phyloP scores from a whole-genome alignment of 371 early-diverging fungal species.

The Mortierella sp. region DNA sequence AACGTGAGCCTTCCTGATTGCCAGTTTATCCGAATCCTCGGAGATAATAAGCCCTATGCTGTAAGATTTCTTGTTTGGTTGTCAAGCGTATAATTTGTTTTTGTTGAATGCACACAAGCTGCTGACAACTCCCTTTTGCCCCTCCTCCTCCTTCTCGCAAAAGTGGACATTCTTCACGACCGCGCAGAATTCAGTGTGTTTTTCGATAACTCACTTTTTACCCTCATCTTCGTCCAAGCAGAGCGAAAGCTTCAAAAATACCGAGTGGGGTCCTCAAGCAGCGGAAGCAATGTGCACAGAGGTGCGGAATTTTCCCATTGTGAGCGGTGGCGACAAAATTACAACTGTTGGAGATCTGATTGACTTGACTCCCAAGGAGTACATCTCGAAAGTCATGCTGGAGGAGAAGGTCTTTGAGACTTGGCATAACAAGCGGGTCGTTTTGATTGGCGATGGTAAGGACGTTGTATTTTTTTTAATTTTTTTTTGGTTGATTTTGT shows the following conservation, averaged over 20 bases:
- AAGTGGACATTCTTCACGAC: slow-evolving; percentile 49
- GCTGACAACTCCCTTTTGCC: too few relatives aligned
- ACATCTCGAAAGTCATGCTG: slow-evolving; percentile 49
- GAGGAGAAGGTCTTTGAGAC: slow-evolving; percentile 46
- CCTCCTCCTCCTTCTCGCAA: background rate
- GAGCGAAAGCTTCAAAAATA: slow-evolving; percentile 27
- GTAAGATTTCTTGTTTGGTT: slow-evolving; percentile 22
- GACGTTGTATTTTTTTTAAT: too few relatives aligned
- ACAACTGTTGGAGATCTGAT: slow-evolving; percentile 34
- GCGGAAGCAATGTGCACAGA: slow-evolving; percentile 36
- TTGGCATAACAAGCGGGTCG: slow-evolving; percentile 30
- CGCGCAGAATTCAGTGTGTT: slow-evolving; percentile 29
- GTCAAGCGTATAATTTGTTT: too few relatives aligned
- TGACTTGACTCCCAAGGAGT: slow-evolving; percentile 31
- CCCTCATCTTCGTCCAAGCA: slow-evolving; percentile 23
- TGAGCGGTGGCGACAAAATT: background rate
- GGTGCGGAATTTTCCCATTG: slow-evolving; percentile 33
- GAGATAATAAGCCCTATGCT: slow-evolving; percentile 39
- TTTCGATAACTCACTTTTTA: slow-evolving; percentile 24
- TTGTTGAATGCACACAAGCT: too few relatives aligned
- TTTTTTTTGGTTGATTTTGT: too few relatives aligned
- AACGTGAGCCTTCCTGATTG: slow-evolving; percentile 23
- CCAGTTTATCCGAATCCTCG: slow-evolving; percentile 40
- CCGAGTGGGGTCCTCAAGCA: slow-evolving; percentile 44
- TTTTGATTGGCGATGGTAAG: slow-evolving; percentile 36